Conservation (phyloP, 352 stramenopile genomes). For the Pythium apleroticum region DNA sequence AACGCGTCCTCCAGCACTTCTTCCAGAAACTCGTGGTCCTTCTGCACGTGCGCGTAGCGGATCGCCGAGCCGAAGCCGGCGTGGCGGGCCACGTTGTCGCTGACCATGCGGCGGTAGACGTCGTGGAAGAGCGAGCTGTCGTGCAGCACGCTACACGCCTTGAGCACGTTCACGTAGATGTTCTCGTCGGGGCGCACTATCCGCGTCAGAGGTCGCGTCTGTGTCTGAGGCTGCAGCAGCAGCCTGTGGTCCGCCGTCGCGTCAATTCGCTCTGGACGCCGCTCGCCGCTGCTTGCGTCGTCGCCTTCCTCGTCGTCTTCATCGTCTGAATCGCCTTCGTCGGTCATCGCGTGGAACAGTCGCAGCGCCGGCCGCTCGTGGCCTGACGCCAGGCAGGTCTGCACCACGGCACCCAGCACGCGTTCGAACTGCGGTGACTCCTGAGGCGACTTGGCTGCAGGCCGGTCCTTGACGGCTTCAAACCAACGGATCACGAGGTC, state of each 20-base stretch:
- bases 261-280: background rate
- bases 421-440: conserved; percentile 38
- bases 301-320: conserved; percentile 11
- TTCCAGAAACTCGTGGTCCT: conserved; percentile 56
- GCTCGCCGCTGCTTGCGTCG: background rate
- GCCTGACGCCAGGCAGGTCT: conserved; percentile 48
- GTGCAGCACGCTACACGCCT: conserved; percentile 38
- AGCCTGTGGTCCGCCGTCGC: background rate
- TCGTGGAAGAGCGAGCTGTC: conserved; percentile 50
- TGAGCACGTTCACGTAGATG: conserved; percentile 78
- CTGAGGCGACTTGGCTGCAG: background rate
- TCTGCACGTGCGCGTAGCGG: conserved; percentile 50
- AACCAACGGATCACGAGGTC: conserved; percentile 45
- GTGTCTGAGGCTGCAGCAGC: conserved; percentile 4
- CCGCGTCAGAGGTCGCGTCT: background rate
- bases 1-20: conserved; percentile 61
- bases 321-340: conserved; percentile 14
- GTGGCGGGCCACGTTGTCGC: conserved; percentile 46
- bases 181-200: conserved; percentile 57
- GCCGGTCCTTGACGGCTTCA: conserved; percentile 4
- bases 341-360: conserved; percentile 43
- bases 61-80: conserved; percentile 70
- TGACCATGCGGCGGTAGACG: conserved; percentile 54
- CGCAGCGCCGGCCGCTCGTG: conserved; percentile 51
- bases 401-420: conserved; percentile 69